Evolutionary conservation across 2,329 filamentous ascomycete species (phyloP).

Genomic region (Cladosporium austrohemisphaericum): DNA sequence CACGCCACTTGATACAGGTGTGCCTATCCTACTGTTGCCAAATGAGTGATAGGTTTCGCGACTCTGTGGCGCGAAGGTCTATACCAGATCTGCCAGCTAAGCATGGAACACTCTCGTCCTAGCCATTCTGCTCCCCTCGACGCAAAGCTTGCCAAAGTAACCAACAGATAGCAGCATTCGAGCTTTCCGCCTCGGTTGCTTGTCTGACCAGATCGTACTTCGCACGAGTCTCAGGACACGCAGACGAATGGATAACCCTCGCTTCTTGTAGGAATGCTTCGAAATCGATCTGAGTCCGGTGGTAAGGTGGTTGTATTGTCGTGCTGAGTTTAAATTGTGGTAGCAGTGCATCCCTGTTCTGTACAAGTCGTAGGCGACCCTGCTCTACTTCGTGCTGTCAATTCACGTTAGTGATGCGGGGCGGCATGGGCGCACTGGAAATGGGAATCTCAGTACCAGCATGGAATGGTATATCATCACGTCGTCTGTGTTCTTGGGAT

Average conservation of each 20-base stretch:
- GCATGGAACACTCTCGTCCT: no score
- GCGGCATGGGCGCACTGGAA: not conserved
- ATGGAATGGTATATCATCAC: not conserved
- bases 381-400: not conserved
- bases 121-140: not conserved
- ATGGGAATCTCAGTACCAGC: not conserved
- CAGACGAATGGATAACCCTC: not conserved
- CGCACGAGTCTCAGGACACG: not conserved
- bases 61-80: no score
- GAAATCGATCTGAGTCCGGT: not conserved
- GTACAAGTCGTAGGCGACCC: not conserved
- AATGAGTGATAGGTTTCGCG: no score
- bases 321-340: not conserved
- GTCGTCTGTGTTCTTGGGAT: not conserved
- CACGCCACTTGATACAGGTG: no score
- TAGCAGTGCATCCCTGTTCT: not conserved
- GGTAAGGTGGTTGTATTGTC: not conserved
- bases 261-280: not conserved
- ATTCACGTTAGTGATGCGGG: not conserved
- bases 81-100: no score
- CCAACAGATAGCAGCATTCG: not conserved
- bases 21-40: no score
- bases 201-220: not conserved
- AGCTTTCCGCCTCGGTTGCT: not conserved
- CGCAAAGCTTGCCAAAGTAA: not conserved